Evolutionary conservation across 345 rosid genomes (phyloP).

Genomic region (Citrus trifoliata): DNA sequence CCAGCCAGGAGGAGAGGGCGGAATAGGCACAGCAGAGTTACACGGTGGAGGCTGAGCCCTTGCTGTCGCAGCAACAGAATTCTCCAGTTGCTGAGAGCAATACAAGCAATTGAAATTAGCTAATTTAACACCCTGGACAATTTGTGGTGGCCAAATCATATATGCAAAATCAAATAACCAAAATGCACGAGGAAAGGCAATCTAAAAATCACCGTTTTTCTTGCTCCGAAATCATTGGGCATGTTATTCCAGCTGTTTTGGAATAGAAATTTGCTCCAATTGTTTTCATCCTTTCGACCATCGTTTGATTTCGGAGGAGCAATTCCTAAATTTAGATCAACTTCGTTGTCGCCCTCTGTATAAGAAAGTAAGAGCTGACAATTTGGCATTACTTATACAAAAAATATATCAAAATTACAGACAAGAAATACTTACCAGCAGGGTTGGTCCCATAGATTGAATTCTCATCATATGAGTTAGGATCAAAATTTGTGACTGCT

Average conservation of each 20-base stretch:
- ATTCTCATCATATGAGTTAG: slow-evolving; percentile 58
- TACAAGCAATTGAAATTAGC: not conserved
- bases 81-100: slow-evolving; percentile 24
- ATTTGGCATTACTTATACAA: not conserved
- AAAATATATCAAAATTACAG: not conserved
- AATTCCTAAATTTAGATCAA: slow-evolving; percentile 63
- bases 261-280: slow-evolving; percentile 6
- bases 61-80: slow-evolving; percentile 22
- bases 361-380: not conserved
- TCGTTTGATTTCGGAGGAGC: slow-evolving; percentile 34
- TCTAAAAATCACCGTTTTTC: slow-evolving; percentile 20
- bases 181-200: not conserved
- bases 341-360: slow-evolving; percentile 35
- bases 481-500: slow-evolving; percentile 89
- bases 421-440: slow-evolving; percentile 26
- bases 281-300: slow-evolving; percentile 19
- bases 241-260: slow-evolving; percentile 15
- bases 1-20: slow-evolving; percentile 27
- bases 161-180: not conserved
- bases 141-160: not conserved
- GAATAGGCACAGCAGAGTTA: slow-evolving; percentile 27
- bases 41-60: slow-evolving; percentile 21
- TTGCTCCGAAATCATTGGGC: slow-evolving; percentile 19
- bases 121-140: not conserved
- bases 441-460: slow-evolving; percentile 21